These are phyloP conservation scores for Lactuca saligna DNA, from an alignment of 129 eudicot genomes.

Conservation along the genomic window DNA sequence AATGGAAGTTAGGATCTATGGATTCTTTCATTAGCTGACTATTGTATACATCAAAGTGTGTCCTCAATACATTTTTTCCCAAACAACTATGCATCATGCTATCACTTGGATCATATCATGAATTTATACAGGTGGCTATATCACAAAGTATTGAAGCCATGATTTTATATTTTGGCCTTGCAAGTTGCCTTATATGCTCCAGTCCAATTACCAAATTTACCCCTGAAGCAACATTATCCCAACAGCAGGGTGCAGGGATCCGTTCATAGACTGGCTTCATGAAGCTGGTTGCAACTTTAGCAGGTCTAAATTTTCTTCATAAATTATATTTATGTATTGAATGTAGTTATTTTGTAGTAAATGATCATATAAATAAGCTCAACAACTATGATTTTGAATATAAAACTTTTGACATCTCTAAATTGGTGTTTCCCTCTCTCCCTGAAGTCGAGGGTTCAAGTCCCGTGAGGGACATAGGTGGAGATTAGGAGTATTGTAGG, in stretches of 20 bases:
- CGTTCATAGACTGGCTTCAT: slow-evolving; percentile 83
- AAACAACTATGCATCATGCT: too few relatives aligned
- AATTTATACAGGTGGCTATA: slow-evolving; percentile 50
- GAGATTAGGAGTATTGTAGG: too few relatives aligned
- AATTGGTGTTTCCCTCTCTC: too few relatives aligned
- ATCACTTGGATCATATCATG: too few relatives aligned
- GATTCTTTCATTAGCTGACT: not conserved
- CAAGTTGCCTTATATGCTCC: slow-evolving; percentile 75
- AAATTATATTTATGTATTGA: slow-evolving; percentile 6
- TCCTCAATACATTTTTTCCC: too few relatives aligned
- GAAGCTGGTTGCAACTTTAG: slow-evolving; percentile 92
- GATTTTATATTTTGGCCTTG: slow-evolving; percentile 63
- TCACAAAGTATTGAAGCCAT: slow-evolving; percentile 65
- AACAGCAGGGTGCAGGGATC: slow-evolving; percentile 40
- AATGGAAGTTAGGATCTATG: too few relatives aligned
- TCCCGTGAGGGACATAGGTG: too few relatives aligned
- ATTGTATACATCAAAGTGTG: too few relatives aligned
- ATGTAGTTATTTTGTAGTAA: slow-evolving; percentile 12
- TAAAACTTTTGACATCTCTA: not conserved
- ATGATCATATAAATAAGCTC: not conserved
- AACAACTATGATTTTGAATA: not conserved
- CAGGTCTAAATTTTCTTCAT: slow-evolving; percentile 51
- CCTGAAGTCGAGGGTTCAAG: too few relatives aligned
- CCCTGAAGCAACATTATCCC: slow-evolving; percentile 53
- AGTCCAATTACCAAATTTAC: slow-evolving; percentile 52